Evolutionary conservation across 352 stramenopile genomes (phyloP).

Genomic region (Phytophthora sp.): DNA sequence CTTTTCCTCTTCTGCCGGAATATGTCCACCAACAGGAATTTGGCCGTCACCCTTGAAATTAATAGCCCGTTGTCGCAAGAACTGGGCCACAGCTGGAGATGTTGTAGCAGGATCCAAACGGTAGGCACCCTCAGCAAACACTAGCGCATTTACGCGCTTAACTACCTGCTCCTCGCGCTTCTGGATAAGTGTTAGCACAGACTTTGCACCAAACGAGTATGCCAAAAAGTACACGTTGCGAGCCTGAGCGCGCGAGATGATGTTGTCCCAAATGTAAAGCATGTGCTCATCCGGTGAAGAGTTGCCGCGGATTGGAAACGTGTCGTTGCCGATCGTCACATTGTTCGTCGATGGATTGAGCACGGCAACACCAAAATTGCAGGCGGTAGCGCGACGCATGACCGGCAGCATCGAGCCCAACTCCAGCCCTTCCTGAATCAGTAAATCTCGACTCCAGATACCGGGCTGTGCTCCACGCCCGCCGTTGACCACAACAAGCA

Average conservation of each 20-base stretch:
- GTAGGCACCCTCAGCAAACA: slow-evolving; percentile 76
- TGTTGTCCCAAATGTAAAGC: slow-evolving; percentile 80
- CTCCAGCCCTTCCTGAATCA: slow-evolving; percentile 80
- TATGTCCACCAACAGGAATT: slow-evolving; percentile 53
- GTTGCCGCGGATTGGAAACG: slow-evolving; percentile 64
- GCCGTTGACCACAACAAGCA: slow-evolving; percentile 78
- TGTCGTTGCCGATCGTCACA: slow-evolving; percentile 61
- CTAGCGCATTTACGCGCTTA: slow-evolving; percentile 59
- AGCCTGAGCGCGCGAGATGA: slow-evolving; percentile 63
- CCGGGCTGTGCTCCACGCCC: slow-evolving; percentile 68
- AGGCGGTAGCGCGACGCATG: slow-evolving; percentile 50
- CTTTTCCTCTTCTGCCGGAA: slow-evolving; percentile 59
- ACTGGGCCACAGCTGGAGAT: slow-evolving; percentile 60
- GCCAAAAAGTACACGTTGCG: slow-evolving; percentile 71
- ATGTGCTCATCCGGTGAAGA: slow-evolving; percentile 70
- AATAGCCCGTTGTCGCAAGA: slow-evolving; percentile 67
- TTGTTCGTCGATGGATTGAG: slow-evolving; percentile 81
- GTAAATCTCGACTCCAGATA: slow-evolving; percentile 80
- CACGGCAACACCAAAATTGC: slow-evolving; percentile 63
- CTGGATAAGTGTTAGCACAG: slow-evolving; percentile 69
- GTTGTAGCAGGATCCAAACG: slow-evolving; percentile 56
- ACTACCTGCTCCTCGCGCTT: slow-evolving; percentile 63
- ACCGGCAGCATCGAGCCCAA: slow-evolving; percentile 81
- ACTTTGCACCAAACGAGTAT: slow-evolving; percentile 76
- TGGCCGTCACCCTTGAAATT: slow-evolving; percentile 75